Conservation (phyloP, 1,139 yeast species). For the Yamadazyma dendronema region DNA sequence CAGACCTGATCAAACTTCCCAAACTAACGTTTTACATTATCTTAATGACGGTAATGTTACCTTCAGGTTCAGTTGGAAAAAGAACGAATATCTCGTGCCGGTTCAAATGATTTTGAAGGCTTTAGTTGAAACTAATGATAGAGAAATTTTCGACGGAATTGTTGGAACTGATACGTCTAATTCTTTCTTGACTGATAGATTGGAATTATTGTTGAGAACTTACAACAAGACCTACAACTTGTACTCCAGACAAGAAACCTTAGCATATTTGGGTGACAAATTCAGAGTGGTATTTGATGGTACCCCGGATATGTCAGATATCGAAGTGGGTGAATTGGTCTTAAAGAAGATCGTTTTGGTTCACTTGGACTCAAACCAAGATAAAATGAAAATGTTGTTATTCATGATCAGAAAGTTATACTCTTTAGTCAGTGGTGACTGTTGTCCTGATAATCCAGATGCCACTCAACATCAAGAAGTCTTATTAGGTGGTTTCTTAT, state of each 20-base stretch:
- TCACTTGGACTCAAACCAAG: conserved; percentile 69
- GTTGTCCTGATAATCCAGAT: conserved; percentile 98
- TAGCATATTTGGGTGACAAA: conserved; percentile 93
- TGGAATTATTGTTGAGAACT: conserved; percentile 85
- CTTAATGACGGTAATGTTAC: conserved; percentile 95
- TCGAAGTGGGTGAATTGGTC: conserved; percentile 87
- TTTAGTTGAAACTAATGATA: conserved; percentile 82
- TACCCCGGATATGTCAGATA: conserved; percentile 81
- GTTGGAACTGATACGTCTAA: conserved; percentile 85
- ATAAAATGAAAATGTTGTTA: conserved; percentile 81
- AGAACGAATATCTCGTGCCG: conserved; percentile 92
- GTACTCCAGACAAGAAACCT: conserved; percentile 79
- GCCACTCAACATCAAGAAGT: conserved; percentile 99
- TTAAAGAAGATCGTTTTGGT: conserved; percentile 83
- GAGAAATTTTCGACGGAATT: conserved; percentile 94
- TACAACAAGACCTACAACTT: conserved; percentile 73
- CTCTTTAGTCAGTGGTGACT: conserved; percentile 93
- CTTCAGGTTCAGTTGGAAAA: conserved; percentile 94
- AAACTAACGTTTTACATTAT: conserved; percentile 93
- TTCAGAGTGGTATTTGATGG: conserved; percentile 92
- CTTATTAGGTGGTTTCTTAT: conserved; percentile 89
- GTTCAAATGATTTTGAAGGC: conserved; percentile 93
- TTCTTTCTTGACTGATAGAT: conserved; percentile 96
- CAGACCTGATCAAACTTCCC: conserved; percentile 96
- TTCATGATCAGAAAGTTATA: conserved; percentile 96